phyloP scores from a whole-genome alignment of 1,284 basidiomycete species.

The Stereum hirsutum region DNA sequence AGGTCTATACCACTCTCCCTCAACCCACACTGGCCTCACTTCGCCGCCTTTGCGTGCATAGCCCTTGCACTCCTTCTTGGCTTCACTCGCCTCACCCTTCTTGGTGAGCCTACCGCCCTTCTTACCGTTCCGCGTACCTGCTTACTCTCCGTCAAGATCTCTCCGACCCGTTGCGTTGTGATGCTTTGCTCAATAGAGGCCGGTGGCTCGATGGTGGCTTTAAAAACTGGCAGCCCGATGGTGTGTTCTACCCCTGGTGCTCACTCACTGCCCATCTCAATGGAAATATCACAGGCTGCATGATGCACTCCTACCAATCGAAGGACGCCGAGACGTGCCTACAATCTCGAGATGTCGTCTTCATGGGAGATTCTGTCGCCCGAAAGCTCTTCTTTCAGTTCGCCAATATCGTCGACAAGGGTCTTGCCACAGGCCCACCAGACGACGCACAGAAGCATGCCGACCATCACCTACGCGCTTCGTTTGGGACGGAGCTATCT shows the following conservation, averaged over 20 bases:
- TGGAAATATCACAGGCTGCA: conserved; percentile 48
- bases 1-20: conserved; percentile 24
- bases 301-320: conserved; percentile 55
- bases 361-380: conserved; percentile 82
- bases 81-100: conserved; percentile 32
- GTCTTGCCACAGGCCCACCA: conserved; percentile 42
- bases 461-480: conserved; percentile 42
- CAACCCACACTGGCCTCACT: conserved; percentile 48
- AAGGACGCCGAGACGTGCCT: conserved; percentile 48
- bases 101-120: conserved; percentile 30
- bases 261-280: neutral
- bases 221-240: conserved; percentile 80
- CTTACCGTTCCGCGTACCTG: too few relatives aligned
- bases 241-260: conserved; percentile 27
- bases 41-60: conserved; percentile 31
- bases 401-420: conserved; percentile 47
- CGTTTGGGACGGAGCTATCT: conserved; percentile 40
- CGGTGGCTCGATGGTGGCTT: conserved; percentile 66
- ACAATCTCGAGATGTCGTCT: conserved; percentile 47
- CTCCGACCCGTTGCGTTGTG: conserved; percentile 65
- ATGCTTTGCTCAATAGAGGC: conserved; percentile 61
- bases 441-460: conserved; percentile 60
- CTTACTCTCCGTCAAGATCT: conserved; percentile 39
- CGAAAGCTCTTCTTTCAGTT: conserved; percentile 74
- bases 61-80: conserved; percentile 32